Evolutionary conservation across 768 basidiomycete genomes (phyloP).

Genomic region (Suillus variegatus): DNA sequence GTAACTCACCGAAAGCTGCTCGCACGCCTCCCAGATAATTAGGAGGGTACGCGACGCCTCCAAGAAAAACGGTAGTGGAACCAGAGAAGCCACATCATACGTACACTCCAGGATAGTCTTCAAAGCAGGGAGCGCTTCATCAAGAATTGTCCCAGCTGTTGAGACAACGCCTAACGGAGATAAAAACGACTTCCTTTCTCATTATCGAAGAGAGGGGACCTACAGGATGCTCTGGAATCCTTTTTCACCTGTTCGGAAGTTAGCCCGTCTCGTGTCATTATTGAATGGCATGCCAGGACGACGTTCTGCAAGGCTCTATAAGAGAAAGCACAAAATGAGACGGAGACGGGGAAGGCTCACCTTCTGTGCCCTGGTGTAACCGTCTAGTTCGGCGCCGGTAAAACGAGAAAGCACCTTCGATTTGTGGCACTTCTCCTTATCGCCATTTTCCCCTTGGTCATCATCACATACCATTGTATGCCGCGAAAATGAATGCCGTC

Average conservation of each 20-base stretch:
- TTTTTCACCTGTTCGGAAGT: neutral
- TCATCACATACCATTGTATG: neutral
- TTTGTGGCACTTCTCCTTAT: neutral
- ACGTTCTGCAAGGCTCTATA: neutral
- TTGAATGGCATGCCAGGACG: neutral
- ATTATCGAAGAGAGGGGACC: neutral
- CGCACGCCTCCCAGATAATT: conserved; percentile 63
- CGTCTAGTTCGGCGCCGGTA: neutral
- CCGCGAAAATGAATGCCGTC: neutral
- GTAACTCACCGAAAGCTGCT: conserved; percentile 58
- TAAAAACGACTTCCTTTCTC: neutral
- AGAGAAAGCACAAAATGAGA: neutral
- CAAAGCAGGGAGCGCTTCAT: neutral
- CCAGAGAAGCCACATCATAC: conserved; percentile 35
- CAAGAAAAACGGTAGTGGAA: conserved; percentile 57
- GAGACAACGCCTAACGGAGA: neutral
- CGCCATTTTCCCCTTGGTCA: neutral
- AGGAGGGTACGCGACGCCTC: conserved; percentile 53
- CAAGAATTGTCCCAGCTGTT: neutral
- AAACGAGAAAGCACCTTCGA: neutral
- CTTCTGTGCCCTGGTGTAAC: neutral
- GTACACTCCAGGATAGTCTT: neutral
- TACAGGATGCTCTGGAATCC: neutral
- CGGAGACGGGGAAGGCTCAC: neutral
- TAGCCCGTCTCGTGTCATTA: neutral